phyloP scores from a whole-genome alignment of 1,139 yeast species.

The Hansenula sp. region DNA sequence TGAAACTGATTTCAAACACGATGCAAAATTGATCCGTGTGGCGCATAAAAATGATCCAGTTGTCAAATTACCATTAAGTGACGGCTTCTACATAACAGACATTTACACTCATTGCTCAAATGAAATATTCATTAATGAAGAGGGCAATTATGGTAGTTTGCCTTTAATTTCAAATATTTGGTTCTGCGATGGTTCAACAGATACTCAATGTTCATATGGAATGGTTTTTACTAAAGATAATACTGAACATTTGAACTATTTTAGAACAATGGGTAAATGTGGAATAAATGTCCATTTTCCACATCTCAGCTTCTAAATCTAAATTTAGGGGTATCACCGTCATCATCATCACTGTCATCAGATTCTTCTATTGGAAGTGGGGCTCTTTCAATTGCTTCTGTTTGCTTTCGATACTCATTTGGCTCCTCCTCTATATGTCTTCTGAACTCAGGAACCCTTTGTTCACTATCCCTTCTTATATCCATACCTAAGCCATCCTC shows the following conservation, averaged over 20 bases:
- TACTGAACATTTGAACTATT: conserved; percentile 42
- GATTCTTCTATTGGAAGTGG: neutral
- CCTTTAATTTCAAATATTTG: conserved; percentile 29
- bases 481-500: conserved; percentile 23
- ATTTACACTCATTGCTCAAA: conserved; percentile 39
- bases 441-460: conserved; percentile 14
- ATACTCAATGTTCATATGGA: conserved; percentile 21
- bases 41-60: conserved; percentile 45
- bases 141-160: conserved; percentile 29
- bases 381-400: neutral
- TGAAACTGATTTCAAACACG: conserved; percentile 1
- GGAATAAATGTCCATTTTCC: conserved; percentile 26
- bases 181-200: conserved; percentile 36
- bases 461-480: conserved; percentile 8
- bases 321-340: conserved; percentile 34
- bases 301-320: conserved; percentile 27
- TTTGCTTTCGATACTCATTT: neutral
- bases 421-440: conserved; percentile 3
- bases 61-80: conserved; percentile 38
- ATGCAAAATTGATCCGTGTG: conserved; percentile 36
- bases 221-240: conserved; percentile 30
- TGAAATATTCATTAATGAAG: conserved; percentile 42
- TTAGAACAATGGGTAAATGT: conserved; percentile 45
- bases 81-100: conserved; percentile 14
- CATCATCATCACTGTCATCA: conserved; percentile 21